phyloP scores from a whole-genome alignment of 805 yeast species.

The Allodekkera sacchari region DNA sequence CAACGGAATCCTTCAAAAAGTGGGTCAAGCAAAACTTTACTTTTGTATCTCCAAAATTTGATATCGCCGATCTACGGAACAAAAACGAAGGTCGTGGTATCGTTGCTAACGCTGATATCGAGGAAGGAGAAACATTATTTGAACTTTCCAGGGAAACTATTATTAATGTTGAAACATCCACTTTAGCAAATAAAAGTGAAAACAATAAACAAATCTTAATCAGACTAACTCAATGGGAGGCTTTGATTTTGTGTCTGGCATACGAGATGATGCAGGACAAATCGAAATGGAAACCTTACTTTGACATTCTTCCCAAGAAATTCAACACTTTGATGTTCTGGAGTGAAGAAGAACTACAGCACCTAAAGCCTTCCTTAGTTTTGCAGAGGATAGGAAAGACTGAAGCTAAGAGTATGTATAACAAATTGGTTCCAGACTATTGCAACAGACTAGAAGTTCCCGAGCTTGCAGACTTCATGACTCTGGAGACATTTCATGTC shows the following conservation, averaged over 20 bases:
- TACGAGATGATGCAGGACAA: constrained; percentile 43
- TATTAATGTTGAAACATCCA: constrained; percentile 52
- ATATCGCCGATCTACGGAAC: constrained; percentile 51
- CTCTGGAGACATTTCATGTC: constrained; percentile 54
- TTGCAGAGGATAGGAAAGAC: constrained; percentile 62
- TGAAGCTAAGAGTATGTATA: constrained; percentile 54
- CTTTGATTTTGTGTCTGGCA: constrained; percentile 57
- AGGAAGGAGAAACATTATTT: constrained; percentile 56
- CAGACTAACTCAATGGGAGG: constrained; percentile 64
- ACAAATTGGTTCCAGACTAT: constrained; percentile 31
- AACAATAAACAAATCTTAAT: constrained; percentile 29
- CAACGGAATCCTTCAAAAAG: constrained; percentile 31
- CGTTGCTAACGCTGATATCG: constrained; percentile 53
- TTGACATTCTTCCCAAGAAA: constrained; percentile 57
- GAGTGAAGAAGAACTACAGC: constrained; percentile 49
- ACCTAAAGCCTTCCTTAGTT: constrained; percentile 63
- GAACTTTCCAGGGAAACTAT: constrained; percentile 53
- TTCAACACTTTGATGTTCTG: constrained; percentile 77
- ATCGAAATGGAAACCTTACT: constrained; percentile 64
- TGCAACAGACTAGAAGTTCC: constrained; percentile 29
- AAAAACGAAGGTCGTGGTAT: constrained; percentile 72
- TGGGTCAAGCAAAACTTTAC: constrained; percentile 41
- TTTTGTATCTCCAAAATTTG: constrained; percentile 46
- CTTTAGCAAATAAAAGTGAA: constrained; percentile 26
- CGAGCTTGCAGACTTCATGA: constrained; percentile 26